Evolutionary conservation across 768 basidiomycete species (phyloP).

Genomic region (Hericium rajendrae): DNA sequence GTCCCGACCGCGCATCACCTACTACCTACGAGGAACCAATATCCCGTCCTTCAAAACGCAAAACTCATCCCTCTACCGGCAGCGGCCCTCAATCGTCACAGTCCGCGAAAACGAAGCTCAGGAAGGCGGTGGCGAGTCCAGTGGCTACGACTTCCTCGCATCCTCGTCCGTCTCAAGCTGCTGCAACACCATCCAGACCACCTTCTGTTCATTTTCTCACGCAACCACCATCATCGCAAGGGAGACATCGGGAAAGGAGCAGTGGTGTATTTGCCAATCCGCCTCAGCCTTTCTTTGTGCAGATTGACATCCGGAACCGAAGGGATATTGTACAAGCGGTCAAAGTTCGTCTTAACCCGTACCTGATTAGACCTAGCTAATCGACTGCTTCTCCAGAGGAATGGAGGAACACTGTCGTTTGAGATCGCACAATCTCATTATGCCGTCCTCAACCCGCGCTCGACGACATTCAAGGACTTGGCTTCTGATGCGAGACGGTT

Average conservation of each 20-base stretch:
- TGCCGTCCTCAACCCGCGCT: background rate
- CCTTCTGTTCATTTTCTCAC: background rate
- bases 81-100: too few relatives aligned
- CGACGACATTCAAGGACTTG: background rate
- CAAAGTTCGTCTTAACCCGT: background rate
- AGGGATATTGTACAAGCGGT: slow-evolving; percentile 1
- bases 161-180: too few relatives aligned
- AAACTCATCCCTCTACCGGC: too few relatives aligned
- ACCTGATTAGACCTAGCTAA: background rate
- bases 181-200: too few relatives aligned
- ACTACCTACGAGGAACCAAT: too few relatives aligned
- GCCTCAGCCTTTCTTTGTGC: background rate
- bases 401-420: background rate
- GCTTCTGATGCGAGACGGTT: background rate
- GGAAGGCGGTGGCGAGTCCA: too few relatives aligned
- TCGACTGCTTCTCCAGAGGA: background rate
- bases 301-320: background rate
- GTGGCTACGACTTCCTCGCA: too few relatives aligned
- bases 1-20: too few relatives aligned
- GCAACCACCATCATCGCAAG: too few relatives aligned
- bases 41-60: too few relatives aligned
- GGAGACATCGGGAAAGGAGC: too few relatives aligned
- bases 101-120: too few relatives aligned
- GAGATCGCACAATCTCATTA: background rate
- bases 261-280: background rate